Evolutionary conservation across 768 basidiomycete genomes (phyloP).

Genomic region (Porpolomopsis calyptriformis): DNA sequence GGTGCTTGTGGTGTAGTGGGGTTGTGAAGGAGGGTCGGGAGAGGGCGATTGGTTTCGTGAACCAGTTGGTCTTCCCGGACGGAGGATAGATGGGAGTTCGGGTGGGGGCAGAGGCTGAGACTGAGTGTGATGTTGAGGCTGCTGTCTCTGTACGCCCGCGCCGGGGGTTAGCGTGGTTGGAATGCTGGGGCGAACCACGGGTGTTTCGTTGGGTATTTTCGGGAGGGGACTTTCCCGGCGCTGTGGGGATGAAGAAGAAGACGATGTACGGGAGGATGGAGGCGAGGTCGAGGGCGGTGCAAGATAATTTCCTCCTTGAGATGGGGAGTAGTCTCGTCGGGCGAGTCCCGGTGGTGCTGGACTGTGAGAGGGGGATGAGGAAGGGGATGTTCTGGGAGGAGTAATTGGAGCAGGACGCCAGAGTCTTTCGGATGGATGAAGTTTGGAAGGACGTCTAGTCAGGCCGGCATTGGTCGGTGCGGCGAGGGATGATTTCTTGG

Average conservation of each 20-base stretch:
- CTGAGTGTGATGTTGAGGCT: background rate
- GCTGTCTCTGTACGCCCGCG: background rate
- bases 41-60: background rate
- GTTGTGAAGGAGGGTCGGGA: background rate
- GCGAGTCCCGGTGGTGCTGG: constrained; percentile 5
- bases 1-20: background rate
- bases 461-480: constrained; percentile 19
- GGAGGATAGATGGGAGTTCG: background rate
- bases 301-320: background rate
- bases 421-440: constrained; percentile 40
- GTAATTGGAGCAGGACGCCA: constrained; percentile 27
- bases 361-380: constrained; percentile 4
- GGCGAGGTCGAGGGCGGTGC: constrained; percentile 3
- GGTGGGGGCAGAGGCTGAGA: background rate
- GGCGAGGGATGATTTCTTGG: constrained; percentile 20
- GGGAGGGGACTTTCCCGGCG: constrained; percentile 8
- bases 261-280: constrained; percentile 5
- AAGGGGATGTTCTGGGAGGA: constrained; percentile 12
- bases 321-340: background rate
- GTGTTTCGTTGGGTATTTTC: background rate
- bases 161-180: background rate
- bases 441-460: constrained; percentile 42
- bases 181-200: background rate
- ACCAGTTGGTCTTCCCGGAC: background rate
- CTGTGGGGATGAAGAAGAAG: constrained; percentile 5